Base-by-base conservation (phyloP, 202 grass and related monocot species). In the Zizania palustris region DNA sequence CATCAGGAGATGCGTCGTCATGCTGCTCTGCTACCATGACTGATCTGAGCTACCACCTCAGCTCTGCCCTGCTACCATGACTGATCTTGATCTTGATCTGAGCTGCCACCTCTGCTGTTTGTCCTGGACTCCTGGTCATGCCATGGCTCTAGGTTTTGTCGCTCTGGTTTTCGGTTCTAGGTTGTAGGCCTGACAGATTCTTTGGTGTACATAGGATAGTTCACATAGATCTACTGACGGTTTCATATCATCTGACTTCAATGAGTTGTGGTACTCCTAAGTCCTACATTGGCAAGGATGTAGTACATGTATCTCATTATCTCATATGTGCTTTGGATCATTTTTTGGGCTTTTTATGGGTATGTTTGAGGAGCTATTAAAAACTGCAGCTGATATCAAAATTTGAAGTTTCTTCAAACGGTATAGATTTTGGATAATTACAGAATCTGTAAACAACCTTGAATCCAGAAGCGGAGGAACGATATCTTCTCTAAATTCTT, bases 11-110 rank as follows among this genome's bases (percentile, higher is more conserved):
- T 88, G 85, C 57, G 56, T 88, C 34, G 70, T 88, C 63, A 80
- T 84, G 75, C 85, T 88, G 6, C 85, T 88, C 71, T 88, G 63
- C 80, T 80, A 88, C 40, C 80, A n/a, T n/a, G n/a, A n/a, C n/a
- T n/a, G n/a, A n/a, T n/a, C n/a, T n/a, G n/a, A n/a, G n/a, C n/a
- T n/a, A n/a, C n/a, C n/a, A n/a, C n/a, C n/a, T n/a, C n/a, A n/a
- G n/a, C n/a, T n/a, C n/a, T n/a, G n/a, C n/a, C n/a, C n/a, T n/a
- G n/a, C n/a, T n/a, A n/a, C n/a, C n/a, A n/a, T n/a, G n/a, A n/a
- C n/a, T n/a, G 74, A 85, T n/a, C n/a, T n/a, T n/a, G n/a, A n/a
- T n/a, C n/a, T n/a, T n/a, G n/a, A n/a, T 21, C 8, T 43, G 19
- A 41, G 28, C 28, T 28, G 28, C 28, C 28, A 28, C 28, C 28